A percentile compares a stretch with the other conserved stretches of the same genome.
phyloP scores from a whole-genome alignment of 2,329 filamentous ascomycete species.

The Sarocladiaceae sp. region DNA sequence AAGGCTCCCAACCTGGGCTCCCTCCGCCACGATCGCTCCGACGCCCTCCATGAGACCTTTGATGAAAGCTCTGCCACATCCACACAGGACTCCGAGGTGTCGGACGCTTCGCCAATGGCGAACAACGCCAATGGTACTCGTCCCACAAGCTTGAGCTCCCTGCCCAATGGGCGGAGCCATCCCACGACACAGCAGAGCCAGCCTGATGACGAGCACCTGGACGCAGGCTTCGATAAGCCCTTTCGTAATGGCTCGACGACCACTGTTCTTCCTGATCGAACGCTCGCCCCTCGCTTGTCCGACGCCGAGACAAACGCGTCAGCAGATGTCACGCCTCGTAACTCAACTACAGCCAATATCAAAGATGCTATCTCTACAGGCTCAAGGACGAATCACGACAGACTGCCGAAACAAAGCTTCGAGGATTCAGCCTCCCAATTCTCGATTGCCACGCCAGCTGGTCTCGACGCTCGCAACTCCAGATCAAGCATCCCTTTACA shows the following conservation, averaged over 20 bases:
- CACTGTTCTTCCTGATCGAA: constrained; percentile 22
- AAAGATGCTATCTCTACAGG: background rate
- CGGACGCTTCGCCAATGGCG: constrained; percentile 33
- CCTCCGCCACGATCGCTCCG: constrained; percentile 35
- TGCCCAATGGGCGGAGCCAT: constrained; percentile 48
- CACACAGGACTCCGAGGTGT: constrained; percentile 45
- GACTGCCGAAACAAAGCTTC: constrained; percentile 9
- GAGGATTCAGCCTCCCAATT: constrained; percentile 8
- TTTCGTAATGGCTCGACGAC: constrained; percentile 20
- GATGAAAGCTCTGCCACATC: constrained; percentile 49
- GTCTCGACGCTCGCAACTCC: background rate
- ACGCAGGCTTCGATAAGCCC: constrained; percentile 17
- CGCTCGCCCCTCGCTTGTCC: constrained; percentile 12
- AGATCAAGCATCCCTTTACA: constrained; percentile 10
- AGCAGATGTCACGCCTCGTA: constrained; percentile 11
- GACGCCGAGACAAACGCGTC: constrained; percentile 5
- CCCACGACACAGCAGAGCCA: constrained; percentile 14
- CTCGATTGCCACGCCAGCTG: background rate
- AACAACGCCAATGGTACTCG: constrained; percentile 36
- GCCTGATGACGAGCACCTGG: constrained; percentile 20
- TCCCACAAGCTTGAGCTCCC: constrained; percentile 51
- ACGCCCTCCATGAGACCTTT: constrained; percentile 45
- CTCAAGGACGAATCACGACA: constrained; percentile 3
- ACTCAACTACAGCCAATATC: constrained; percentile 3
- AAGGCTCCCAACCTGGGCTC: constrained; percentile 30